A percentile compares a stretch with the other conserved stretches of the same genome.
Conservation (phyloP, 2,329 filamentous ascomycete species). For the Acrocalymma vagum region DNA sequence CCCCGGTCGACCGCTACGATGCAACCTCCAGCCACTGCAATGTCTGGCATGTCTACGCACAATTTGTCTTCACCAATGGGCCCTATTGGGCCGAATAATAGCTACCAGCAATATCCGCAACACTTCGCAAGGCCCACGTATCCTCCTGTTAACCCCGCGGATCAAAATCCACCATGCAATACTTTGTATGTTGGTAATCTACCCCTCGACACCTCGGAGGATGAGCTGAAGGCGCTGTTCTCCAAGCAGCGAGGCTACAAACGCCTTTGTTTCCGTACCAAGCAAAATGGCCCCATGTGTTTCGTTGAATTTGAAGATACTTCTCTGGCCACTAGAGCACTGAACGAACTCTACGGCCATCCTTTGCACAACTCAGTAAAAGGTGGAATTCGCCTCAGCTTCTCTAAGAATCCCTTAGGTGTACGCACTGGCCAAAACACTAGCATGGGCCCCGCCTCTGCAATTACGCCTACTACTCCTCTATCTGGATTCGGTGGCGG, state of each 20-base stretch:
- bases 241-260: slow-evolving; percentile 95
- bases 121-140: slow-evolving; percentile 73
- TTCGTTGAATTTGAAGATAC: slow-evolving; percentile 98
- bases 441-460: slow-evolving; percentile 60
- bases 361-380: slow-evolving; percentile 91
- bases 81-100: slow-evolving; percentile 56
- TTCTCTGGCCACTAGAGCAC: slow-evolving; percentile 87
- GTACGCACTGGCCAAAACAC: slow-evolving; percentile 79
- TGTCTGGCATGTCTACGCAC: slow-evolving; percentile 54
- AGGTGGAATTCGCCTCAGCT: slow-evolving; percentile 92
- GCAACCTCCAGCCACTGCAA: slow-evolving; percentile 56
- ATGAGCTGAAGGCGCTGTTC: slow-evolving; percentile 93
- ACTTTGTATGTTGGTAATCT: slow-evolving; percentile 98
- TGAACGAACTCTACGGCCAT: slow-evolving; percentile 88
- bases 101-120: slow-evolving; percentile 64
- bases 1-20: slow-evolving; percentile 59
- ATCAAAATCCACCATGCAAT: slow-evolving; percentile 97
- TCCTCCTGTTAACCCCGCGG: slow-evolving; percentile 89
- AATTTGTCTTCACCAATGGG: slow-evolving; percentile 67
- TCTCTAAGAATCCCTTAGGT: slow-evolving; percentile 95
- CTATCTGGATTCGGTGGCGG: slow-evolving; percentile 67
- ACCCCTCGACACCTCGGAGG: slow-evolving; percentile 89
- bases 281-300: slow-evolving; percentile 96
- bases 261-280: slow-evolving; percentile 91
- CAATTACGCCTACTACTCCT: slow-evolving; percentile 60